These are phyloP conservation scores for Ophiostoma himal-ulmi DNA, from an alignment of 2,329 filamentous ascomycete species.

Conservation along the genomic window DNA sequence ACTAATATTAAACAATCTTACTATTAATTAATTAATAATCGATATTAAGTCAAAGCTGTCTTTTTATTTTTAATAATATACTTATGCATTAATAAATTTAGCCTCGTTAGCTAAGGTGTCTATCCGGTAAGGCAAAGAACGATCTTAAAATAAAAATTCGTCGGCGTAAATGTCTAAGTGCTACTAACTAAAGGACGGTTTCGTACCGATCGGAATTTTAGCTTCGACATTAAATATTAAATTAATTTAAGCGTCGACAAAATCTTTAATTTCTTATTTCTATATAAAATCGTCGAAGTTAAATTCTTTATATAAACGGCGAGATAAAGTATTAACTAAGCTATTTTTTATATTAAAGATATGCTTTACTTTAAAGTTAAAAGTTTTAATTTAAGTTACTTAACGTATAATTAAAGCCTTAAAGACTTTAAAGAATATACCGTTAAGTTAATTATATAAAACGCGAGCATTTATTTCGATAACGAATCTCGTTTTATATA, in stretches of 20 bases:
- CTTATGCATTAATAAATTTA: neutral
- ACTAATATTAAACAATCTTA: no score
- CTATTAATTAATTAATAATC: neutral
- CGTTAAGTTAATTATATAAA: neutral
- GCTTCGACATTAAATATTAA: neutral
- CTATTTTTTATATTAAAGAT: neutral
- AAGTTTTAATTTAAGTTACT: neutral
- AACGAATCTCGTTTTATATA: neutral
- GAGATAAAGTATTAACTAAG: neutral
- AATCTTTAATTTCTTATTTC: neutral
- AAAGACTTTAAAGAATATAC: neutral
- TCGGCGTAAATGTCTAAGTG: no score
- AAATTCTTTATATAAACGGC: neutral
- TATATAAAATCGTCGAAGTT: neutral
- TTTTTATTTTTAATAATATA: no score
- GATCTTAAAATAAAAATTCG: no score
- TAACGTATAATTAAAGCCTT: neutral
- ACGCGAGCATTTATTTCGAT: neutral
- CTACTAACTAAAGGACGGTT: no score
- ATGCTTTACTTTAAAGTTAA: neutral
- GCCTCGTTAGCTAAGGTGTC: no score
- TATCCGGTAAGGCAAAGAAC: no score
- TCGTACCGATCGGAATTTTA: neutral
- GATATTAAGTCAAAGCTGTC: neutral
- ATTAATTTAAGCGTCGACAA: neutral